Base-by-base conservation (phyloP, 2,329 filamentous ascomycete species). In the Nothomitra cinnamomea region DNA sequence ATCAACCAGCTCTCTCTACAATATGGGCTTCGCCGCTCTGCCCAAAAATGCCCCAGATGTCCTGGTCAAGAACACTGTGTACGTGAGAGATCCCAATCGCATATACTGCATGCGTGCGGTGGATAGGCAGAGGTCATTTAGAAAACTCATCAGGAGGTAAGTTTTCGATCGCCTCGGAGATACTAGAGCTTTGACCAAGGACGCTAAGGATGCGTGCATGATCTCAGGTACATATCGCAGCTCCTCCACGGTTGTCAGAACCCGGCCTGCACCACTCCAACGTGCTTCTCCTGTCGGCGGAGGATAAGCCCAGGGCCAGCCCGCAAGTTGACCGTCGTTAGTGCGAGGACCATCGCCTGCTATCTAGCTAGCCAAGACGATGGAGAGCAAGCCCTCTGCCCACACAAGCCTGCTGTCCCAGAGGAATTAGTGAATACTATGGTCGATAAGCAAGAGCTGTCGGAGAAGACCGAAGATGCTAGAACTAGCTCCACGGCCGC, bases 301-400 rank as follows among this genome's bases (percentile, higher is more conserved):
- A 77, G 84, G 58, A 69, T 82, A 41, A 76, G 79, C 35, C 78
- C 79, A 58, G 76, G 76, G 0, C 87, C 87, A 1, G 77, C 87
- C 60, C 81, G 87, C 56, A 77, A 83, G 61, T 92, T 89, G 61
- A 94, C 83, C 55, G 76, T 83, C 21, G 79, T 87, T 47, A 94
- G 87, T 61, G 87, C 88, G 7, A 78, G 87, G 61, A 86, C 85
- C 1, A 69, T 95, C 32, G 88, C 88, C 12, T 78, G 86, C 54
- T 86, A 85, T 61, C 74, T 94, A 51, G 86, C 87, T 8, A 85
- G 83, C 61, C 81, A 87, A 62, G 84, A 89, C 60, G 79, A 92
- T 58, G 80, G 87, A 0, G 80, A 86, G 57, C 73, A 70, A 55
- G 79, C 77, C 2, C 70, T 94, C 0, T 94, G 87, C 60, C 71